Evolutionary conservation across 192 early-diverging fungal species (phyloP).

Genomic region (Piromyces finnis): DNA sequence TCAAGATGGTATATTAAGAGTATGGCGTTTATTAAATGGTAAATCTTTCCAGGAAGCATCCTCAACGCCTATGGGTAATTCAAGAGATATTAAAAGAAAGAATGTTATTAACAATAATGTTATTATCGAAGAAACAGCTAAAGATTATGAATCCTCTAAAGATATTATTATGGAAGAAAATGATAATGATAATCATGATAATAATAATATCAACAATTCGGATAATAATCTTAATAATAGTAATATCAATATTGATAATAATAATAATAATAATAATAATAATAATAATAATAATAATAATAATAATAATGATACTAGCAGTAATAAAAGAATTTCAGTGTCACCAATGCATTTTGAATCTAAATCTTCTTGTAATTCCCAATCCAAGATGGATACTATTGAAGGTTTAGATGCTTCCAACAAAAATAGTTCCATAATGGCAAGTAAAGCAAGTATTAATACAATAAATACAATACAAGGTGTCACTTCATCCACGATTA

Average conservation of each 20-base stretch:
- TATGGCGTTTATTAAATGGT: constrained; percentile 34
- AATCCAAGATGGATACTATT: too few species aligned
- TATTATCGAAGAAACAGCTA: too few species aligned
- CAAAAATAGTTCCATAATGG: too few species aligned
- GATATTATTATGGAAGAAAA: background rate
- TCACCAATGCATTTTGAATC: too few species aligned
- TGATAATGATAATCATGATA: background rate
- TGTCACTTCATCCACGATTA: too few species aligned
- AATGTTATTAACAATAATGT: too few species aligned
- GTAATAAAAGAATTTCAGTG: background rate
- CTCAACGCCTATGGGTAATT: background rate
- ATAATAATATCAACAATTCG: background rate
- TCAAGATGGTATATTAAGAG: constrained; percentile 46
- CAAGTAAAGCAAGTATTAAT: too few species aligned
- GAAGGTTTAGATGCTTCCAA: too few species aligned
- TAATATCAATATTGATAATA: background rate
- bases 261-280: background rate
- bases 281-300: background rate
- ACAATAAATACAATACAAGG: too few species aligned
- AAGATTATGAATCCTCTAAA: background rate
- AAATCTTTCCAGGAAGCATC: background rate
- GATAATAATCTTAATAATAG: background rate
- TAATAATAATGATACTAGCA: background rate
- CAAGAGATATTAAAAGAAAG: too few species aligned
- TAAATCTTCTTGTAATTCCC: too few species aligned